A percentile compares a stretch with the other conserved stretches of the same genome.
Evolutionary conservation across 768 basidiomycete species (phyloP).

Genomic region (Gloeopeniophorella convolvens): DNA sequence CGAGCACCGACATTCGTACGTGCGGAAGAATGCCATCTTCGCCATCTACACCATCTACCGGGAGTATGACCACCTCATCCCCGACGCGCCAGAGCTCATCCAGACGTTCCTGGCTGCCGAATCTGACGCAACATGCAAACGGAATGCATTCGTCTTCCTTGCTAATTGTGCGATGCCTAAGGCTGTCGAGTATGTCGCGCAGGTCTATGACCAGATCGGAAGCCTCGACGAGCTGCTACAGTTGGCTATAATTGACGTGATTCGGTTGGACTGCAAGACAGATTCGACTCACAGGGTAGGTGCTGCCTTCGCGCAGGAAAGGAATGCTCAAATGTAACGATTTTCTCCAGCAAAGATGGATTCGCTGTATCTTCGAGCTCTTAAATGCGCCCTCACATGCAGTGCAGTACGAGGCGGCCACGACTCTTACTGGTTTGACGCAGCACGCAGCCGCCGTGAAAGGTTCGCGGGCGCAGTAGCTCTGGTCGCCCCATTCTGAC

Average conservation of each 20-base stretch:
- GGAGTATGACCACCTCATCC: slow-evolving; percentile 90
- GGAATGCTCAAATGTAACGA: background rate
- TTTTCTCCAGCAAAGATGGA: slow-evolving; percentile 71
- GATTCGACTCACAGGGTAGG: slow-evolving; percentile 80
- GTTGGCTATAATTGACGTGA: slow-evolving; percentile 93
- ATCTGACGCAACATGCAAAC: slow-evolving; percentile 92
- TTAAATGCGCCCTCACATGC: slow-evolving; percentile 85
- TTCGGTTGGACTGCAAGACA: slow-evolving; percentile 79
- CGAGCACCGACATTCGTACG: slow-evolving; percentile 96
- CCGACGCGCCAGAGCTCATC: slow-evolving; percentile 93
- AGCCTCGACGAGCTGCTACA: slow-evolving; percentile 88
- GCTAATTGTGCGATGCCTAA: slow-evolving; percentile 80
- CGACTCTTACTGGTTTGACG: slow-evolving; percentile 87
- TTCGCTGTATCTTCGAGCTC: slow-evolving; percentile 88
- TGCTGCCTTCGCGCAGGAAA: slow-evolving; percentile 10
- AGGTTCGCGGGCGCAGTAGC: slow-evolving; percentile 42
- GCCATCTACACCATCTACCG: slow-evolving; percentile 93
- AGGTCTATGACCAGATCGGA: slow-evolving; percentile 77
- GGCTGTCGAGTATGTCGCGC: slow-evolving; percentile 87
- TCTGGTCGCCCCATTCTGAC: background rate
- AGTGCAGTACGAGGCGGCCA: slow-evolving; percentile 97
- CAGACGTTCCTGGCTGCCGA: slow-evolving; percentile 95
- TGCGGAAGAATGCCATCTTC: slow-evolving; percentile 97
- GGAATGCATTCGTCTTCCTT: slow-evolving; percentile 95
- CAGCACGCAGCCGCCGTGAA: slow-evolving; percentile 96